Conservation (phyloP, 78 protist species). For the Dictyostelium intermedium region DNA sequence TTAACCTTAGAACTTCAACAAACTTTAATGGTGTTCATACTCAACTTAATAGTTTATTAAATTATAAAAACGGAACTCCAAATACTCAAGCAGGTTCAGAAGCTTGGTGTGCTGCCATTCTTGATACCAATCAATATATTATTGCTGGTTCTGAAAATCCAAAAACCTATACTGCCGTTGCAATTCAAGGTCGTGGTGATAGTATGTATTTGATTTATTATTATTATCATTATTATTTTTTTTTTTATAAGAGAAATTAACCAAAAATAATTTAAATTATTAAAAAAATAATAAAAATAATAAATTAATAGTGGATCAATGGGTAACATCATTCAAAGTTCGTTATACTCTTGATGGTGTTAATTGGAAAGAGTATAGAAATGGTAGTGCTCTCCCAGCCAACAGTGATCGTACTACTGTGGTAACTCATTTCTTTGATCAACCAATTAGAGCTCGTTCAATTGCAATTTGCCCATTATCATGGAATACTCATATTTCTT, state of each 20-base stretch:
- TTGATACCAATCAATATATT: conserved; percentile 12
- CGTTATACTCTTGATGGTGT: not conserved
- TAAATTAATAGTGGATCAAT: conserved; percentile 2
- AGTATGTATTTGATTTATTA: not conserved
- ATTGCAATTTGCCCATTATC: not conserved
- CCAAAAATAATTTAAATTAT: too few relatives aligned
- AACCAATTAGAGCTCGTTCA: conserved; percentile 30
- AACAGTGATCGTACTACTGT: conserved; percentile 1
- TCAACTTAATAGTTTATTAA: not conserved
- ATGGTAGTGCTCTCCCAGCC: not conserved
- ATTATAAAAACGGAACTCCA: not conserved
- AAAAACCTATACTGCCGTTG: not conserved
- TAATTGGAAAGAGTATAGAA: not conserved
- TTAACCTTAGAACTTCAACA: not conserved
- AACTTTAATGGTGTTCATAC: not conserved
- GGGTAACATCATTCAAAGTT: not conserved
- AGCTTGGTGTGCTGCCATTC: not conserved
- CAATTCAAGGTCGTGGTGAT: conserved; percentile 14
- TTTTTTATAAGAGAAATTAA: too few relatives aligned
- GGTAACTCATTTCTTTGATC: not conserved
- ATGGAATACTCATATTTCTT: conserved; percentile 5
- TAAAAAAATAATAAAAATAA: too few relatives aligned
- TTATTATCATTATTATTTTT: too few relatives aligned
- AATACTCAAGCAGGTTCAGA: not conserved
- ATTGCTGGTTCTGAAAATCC: not conserved